Conservation (phyloP, 768 basidiomycete genomes). For the Collybiopsis confluens region DNA sequence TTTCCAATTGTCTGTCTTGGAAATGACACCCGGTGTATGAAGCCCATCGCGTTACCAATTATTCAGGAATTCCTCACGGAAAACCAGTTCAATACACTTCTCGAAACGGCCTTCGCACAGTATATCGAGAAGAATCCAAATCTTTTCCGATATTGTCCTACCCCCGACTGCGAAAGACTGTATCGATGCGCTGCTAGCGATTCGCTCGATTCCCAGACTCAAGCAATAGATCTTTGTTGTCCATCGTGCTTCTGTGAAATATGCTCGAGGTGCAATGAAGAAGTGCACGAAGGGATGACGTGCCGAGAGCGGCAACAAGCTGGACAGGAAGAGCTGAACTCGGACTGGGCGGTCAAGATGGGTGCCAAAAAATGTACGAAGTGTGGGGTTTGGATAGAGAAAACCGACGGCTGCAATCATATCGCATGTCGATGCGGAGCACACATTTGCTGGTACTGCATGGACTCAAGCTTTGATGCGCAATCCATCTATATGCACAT, state of each 20-base stretch:
- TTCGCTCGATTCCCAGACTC: not conserved
- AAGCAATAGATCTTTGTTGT: constrained; percentile 34
- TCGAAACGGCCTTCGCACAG: constrained; percentile 50
- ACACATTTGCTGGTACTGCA: constrained; percentile 55
- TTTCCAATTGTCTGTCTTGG: constrained; percentile 70
- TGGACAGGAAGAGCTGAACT: constrained; percentile 38
- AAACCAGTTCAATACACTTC: constrained; percentile 45
- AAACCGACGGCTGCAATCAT: constrained; percentile 53
- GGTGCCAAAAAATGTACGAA: constrained; percentile 44
- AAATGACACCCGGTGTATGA: constrained; percentile 48
- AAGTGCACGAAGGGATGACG: constrained; percentile 50
- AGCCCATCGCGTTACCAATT: constrained; percentile 47
- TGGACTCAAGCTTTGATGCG: constrained; percentile 33
- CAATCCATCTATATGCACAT: constrained; percentile 30
- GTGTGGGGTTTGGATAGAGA: constrained; percentile 43
- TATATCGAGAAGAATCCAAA: constrained; percentile 52
- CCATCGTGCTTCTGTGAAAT: constrained; percentile 48
- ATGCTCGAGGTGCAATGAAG: constrained; percentile 46
- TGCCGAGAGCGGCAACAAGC: constrained; percentile 36
- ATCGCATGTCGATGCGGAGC: constrained; percentile 46
- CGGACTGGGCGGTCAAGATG: constrained; percentile 31
- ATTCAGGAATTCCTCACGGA: constrained; percentile 48
- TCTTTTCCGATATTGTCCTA: constrained; percentile 65
- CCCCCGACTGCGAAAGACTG: constrained; percentile 67
- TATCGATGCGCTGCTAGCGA: constrained; percentile 35